Evolutionary conservation across 495 filamentous ascomycete genomes (phyloP), one percentile per base, ranked within the genome.

Genomic region (Tuber aestivum): DNA sequence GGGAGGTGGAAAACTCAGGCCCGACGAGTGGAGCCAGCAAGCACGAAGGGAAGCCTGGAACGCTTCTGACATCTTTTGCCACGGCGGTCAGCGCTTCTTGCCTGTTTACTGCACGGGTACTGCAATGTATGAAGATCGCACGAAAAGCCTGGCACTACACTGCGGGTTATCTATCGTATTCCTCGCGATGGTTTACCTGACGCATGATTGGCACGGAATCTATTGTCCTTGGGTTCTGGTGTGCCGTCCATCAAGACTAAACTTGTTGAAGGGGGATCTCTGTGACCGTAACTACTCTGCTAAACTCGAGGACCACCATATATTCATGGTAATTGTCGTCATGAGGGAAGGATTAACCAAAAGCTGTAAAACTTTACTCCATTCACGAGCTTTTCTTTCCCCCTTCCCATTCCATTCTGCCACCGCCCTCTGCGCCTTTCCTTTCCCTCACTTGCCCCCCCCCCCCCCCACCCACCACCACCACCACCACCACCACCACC

Each of bases 1-100:
- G 56, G 23, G 12, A 61, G 27, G 27, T 14, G n/a, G 20, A 65
- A 65, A 65, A 35, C 56, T 65, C 56, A 65, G 56, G 56, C 56
- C 56, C 27, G 56, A 65, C 56, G 56, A 65, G 56, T 65, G 56
- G 56, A 65, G 56, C 56, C 56, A 65, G 56, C 56, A 65, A 35
- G 56, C 16, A 35, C 56, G n/a, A 32, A 65, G 27, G 23, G 50
- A 27, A 27, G 50, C 50, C n/a, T 56, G 50, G 50, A 56, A 56
- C 45, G 1, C 10, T 56, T 27, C 27, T 14, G 50, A 56, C n/a
- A 1, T 3, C 23, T 27, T 27, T 56, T 56, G 50, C 50, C 50
- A 65, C 56, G 27, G 56, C 56, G 14, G 50, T 12, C 50, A 65
- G 27, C 56, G 27, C 56, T 35, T 65, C 56, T 27, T 65, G 56